Percentiles rank a stretch among this genome's conserved stretches.
phyloP scores from a whole-genome alignment of 2,329 filamentous ascomycete genomes.

The Verticillium tricorpus region DNA sequence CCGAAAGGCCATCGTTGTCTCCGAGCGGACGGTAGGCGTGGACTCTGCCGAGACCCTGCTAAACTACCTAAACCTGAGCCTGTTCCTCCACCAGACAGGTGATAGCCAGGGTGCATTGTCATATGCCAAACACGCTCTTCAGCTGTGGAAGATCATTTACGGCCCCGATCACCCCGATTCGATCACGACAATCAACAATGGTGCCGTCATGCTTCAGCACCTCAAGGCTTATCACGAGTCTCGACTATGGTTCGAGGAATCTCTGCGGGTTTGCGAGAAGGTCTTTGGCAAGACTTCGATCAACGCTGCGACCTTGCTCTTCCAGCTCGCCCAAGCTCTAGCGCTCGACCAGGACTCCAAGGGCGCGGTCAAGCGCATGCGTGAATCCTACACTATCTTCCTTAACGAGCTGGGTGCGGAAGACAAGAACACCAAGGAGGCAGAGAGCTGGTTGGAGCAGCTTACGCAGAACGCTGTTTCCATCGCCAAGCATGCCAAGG shows the following conservation, averaged over 20 bases:
- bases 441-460: conserved; percentile 93
- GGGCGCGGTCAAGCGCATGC: conserved; percentile 86
- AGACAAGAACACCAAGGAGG: conserved; percentile 97
- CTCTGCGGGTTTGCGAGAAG: conserved; percentile 80
- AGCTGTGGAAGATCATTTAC: conserved; percentile 96
- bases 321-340: conserved; percentile 93
- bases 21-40: conserved; percentile 88
- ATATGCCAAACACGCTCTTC: conserved; percentile 88
- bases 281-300: conserved; percentile 87
- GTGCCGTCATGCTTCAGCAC: conserved; percentile 95
- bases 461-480: conserved; percentile 92
- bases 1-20: conserved; percentile 93
- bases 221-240: conserved; percentile 94
- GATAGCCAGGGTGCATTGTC: conserved; percentile 84
- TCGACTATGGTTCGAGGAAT: conserved; percentile 93
- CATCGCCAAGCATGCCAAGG: conserved; percentile 90
- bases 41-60: conserved; percentile 92
- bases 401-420: conserved; percentile 77
- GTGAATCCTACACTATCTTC: conserved; percentile 96
- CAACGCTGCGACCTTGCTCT: conserved; percentile 89
- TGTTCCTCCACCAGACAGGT: conserved; percentile 89
- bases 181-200: conserved; percentile 98
- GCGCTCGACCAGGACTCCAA: conserved; percentile 95
- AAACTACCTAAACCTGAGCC: conserved; percentile 89
- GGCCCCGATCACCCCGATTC: conserved; percentile 91